These are phyloP conservation scores for Drechslerella dactyloides DNA, from an alignment of 2,329 filamentous ascomycete species.

Conservation along the genomic window DNA sequence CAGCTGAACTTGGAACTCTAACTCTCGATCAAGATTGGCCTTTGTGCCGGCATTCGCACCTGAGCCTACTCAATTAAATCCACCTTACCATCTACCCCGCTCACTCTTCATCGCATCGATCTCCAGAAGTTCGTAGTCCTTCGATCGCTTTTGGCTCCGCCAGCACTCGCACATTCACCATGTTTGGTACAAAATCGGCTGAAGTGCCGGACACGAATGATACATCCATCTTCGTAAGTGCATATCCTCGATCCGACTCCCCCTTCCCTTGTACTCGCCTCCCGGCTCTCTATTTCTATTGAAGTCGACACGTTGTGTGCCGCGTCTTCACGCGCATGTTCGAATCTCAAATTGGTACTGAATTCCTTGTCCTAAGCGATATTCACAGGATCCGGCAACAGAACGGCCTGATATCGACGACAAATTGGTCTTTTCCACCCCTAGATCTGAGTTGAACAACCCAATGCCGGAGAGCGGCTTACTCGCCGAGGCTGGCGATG, in stretches of 20 bases:
- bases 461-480: constrained; percentile 34
- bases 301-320: too few species aligned
- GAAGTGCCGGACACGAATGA: constrained; percentile 35
- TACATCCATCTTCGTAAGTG: constrained; percentile 28
- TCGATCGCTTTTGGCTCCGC: not conserved
- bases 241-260: constrained; percentile 3
- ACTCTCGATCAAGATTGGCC: too few species aligned
- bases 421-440: constrained; percentile 32
- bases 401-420: constrained; percentile 17
- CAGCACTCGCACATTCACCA: constrained; percentile 9
- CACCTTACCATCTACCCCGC: not conserved
- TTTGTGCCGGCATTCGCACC: not conserved
- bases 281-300: not conserved
- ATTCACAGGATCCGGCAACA: constrained; percentile 14
- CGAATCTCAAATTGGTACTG: too few species aligned
- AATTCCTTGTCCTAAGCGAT: constrained; percentile 23
- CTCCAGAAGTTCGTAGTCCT: not conserved
- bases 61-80: constrained; percentile 8
- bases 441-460: constrained; percentile 45
- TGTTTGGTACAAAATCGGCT: constrained; percentile 43
- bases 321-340: too few species aligned
- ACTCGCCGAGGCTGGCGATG: constrained; percentile 18
- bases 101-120: too few species aligned
- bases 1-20: not conserved
- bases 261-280: constrained; percentile 2